Evolutionary conservation across 331 rosid species (phyloP), one percentile per base, ranked within the genome.

Genomic region (Prunus yedoensis): DNA sequence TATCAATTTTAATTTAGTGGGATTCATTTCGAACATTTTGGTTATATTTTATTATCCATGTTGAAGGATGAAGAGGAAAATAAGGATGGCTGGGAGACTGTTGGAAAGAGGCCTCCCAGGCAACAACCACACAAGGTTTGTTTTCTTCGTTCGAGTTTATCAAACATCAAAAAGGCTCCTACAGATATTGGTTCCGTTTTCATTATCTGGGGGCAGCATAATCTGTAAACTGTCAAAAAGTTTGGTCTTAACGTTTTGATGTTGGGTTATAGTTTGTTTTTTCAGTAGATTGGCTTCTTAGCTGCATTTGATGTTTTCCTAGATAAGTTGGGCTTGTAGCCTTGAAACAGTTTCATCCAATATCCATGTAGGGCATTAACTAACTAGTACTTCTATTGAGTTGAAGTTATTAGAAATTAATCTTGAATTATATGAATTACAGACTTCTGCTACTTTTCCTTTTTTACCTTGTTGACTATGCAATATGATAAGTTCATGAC

Each of bases 1-100:
- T 27, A n/a, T 49, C n/a, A 13, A 51, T 12, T 59, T 14, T 64
- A 63, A 59, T 70, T 15, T 59, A 17, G 28, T 51, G 58, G 49
- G 57, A 66, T 74, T 32, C 45, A 52, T 60, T 50, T n/a, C 47
- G 8, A 57, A 76, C 51, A 25, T 76, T 68, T 70, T 52, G 18
- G 41, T 20, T 53, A 57, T 77, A 51, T 17, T 78, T 18, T 41
- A 53, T 30, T 62, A 14, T 76, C 65, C 81, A 66, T 74, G 21
- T 85, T 90, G 98, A 82, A 71, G 76, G 83, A 74, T 23, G 82
- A 71, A 65, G 84, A 65, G 50, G 87, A 71, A 80, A 80, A 80
- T 59, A 63, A 74, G 32, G 97, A 85, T 63, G 92, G 91, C 74
- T 94, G 98, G 98, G 88, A 91, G 79, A 90, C 90, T 73, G 96